Evolutionary conservation across 768 basidiomycete genomes (phyloP), one percentile per base, ranked within the genome.

Genomic region (Naganishia friedmannii): DNA sequence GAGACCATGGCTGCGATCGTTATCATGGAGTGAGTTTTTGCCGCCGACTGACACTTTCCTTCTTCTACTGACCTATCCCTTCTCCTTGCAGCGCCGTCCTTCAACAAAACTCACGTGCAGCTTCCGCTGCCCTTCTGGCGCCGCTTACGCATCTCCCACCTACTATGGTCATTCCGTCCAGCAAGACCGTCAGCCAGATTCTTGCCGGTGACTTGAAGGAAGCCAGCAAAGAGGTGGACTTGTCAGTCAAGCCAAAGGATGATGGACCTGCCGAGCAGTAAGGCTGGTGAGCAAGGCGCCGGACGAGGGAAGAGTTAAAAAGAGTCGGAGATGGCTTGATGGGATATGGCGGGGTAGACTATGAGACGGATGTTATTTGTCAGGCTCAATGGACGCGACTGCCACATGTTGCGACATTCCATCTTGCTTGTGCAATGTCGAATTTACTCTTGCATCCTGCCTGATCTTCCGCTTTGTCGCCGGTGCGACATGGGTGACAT

Each of bases 1-100:
- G 96, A 99, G 83, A 88, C 92, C 0, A 99, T 99, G 96, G 93
- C 95, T 0, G 89, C 90, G 31, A 85, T 98, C 58, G 95, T 97
- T 70, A 86, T 96, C 74, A 92, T 99, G 89, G 96, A 99, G 83
- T 82, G 69, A 68, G 82, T 78, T 26, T n/a, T n/a, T n/a, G n/a
- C 19, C n/a, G 57, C 56, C 37, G 48, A 46, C 29, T 46, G 28
- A 53, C 29, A 23, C 32, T 46, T 67, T 53, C 29, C 54, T 60
- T 28, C 21, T 54, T 12, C 45, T 45, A 42, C 17, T n/a, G 13
- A 31, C 31, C n/a, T n/a, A 5, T 39, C 13, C 46, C 32, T 5
- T 57, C 46, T 1, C 34, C 53, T n/a, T 31, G 19, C 73, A 85
- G 84, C 79, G 87, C 90, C 76, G 84, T 97, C 69, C 85, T 97